Evolutionary conservation across 495 filamentous ascomycete species (phyloP).

Genomic region (Clavariopsis aquatica): DNA sequence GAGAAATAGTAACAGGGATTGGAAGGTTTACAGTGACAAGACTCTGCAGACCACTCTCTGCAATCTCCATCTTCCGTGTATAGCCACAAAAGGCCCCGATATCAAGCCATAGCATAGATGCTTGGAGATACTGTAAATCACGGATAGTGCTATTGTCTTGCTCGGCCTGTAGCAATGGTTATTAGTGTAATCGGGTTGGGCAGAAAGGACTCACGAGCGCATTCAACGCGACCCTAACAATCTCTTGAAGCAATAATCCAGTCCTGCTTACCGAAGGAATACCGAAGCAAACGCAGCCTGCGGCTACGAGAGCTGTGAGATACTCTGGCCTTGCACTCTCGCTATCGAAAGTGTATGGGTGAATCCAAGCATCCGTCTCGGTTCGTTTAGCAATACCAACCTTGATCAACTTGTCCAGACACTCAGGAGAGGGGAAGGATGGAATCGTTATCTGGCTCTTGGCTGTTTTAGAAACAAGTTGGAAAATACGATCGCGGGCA

Average conservation of each 20-base stretch:
- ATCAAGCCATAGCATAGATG: slow-evolving; percentile 14
- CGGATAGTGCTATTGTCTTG: slow-evolving; percentile 9
- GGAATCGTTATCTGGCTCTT: not conserved
- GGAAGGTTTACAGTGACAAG: slow-evolving; percentile 4
- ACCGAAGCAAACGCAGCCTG: slow-evolving; percentile 10
- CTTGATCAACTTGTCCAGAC: slow-evolving; percentile 16
- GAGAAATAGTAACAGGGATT: not conserved
- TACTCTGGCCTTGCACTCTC: slow-evolving; percentile 1
- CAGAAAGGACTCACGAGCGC: not conserved
- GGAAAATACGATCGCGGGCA: slow-evolving; percentile 8
- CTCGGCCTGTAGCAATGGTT: not conserved
- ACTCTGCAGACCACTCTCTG: slow-evolving; percentile 10
- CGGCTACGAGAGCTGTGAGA: slow-evolving; percentile 1
- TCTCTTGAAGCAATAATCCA: slow-evolving; percentile 4
- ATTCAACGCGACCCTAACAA: slow-evolving; percentile 9
- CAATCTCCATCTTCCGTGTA: slow-evolving; percentile 11
- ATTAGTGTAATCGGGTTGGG: not conserved
- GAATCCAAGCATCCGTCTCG: slow-evolving; percentile 11
- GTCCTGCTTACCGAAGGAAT: slow-evolving; percentile 6
- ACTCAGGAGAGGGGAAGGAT: slow-evolving; percentile 5
- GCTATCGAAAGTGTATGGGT: slow-evolving; percentile 4
- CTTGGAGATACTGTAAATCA: slow-evolving; percentile 11
- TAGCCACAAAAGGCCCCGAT: slow-evolving; percentile 12
- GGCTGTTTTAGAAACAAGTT: slow-evolving; percentile 10
- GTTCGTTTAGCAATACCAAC: slow-evolving; percentile 10